phyloP scores from a whole-genome alignment of 306 rosid genomes.

The Lathyrus oleraceus region DNA sequence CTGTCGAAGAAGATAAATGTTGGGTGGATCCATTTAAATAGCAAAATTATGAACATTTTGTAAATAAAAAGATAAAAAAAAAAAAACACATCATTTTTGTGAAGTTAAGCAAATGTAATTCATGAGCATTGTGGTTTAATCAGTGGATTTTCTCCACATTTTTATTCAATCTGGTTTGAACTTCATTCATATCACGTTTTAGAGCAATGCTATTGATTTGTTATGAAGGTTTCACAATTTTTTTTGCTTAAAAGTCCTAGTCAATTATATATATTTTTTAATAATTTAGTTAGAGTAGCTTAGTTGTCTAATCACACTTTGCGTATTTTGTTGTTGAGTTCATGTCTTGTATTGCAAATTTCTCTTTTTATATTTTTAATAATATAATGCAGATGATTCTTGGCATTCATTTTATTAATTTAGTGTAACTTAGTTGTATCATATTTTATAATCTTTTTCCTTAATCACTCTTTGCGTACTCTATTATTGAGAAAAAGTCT shows the following conservation, averaged over 20 bases:
- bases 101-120: slow-evolving; percentile 16
- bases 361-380: too few relatives aligned
- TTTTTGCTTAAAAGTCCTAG: too few relatives aligned
- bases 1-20: slow-evolving; percentile 45
- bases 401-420: not conserved
- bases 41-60: slow-evolving; percentile 26
- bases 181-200: not conserved
- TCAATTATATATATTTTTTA: not conserved
- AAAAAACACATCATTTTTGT: slow-evolving; percentile 19
- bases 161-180: not conserved
- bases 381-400: not conserved
- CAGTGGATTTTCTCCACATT: not conserved
- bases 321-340: not conserved
- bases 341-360: not conserved
- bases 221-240: too few relatives aligned
- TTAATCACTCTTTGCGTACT: not conserved
- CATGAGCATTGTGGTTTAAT: not conserved
- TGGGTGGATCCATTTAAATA: slow-evolving; percentile 50
- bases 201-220: not conserved
- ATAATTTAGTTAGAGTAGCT: not conserved
- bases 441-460: not conserved
- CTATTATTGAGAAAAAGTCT: not conserved
- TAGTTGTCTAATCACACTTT: not conserved
- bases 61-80: not conserved
- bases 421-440: not conserved